These are phyloP conservation scores for Candida maris DNA, from an alignment of 805 yeast genomes.

Conservation along the genomic window DNA sequence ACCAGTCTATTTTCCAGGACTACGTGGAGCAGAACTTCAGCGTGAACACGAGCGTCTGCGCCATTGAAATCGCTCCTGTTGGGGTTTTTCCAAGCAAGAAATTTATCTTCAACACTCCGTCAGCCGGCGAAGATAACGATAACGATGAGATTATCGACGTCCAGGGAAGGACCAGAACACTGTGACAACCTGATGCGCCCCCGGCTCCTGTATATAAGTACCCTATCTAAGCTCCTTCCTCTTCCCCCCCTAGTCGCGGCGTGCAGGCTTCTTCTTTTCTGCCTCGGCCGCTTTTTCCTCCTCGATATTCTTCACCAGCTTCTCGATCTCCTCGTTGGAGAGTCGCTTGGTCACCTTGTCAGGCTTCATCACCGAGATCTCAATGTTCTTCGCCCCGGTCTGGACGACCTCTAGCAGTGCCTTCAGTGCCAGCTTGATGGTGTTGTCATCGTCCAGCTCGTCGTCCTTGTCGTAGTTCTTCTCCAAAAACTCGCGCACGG, in stretches of 20 bases:
- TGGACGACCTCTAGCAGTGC: constrained; percentile 93
- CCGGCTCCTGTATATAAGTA: not conserved
- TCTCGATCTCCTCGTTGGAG: constrained; percentile 67
- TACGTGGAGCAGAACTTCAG: constrained; percentile 25
- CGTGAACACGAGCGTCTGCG: constrained; percentile 20
- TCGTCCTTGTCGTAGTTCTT: constrained; percentile 65
- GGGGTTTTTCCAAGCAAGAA: constrained; percentile 12
- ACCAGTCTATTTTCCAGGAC: constrained; percentile 17
- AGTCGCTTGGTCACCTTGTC: constrained; percentile 55
- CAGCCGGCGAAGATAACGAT: constrained; percentile 16
- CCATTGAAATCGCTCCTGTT: constrained; percentile 27
- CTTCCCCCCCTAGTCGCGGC: constrained; percentile 14
- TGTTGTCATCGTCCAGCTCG: constrained; percentile 60
- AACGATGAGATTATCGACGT: constrained; percentile 26
- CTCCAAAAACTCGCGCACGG: constrained; percentile 93
- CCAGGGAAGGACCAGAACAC: constrained; percentile 27
- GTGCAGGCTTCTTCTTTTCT: constrained; percentile 53
- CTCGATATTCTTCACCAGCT: constrained; percentile 77
- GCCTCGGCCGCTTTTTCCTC: constrained; percentile 82
- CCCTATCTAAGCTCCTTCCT: not conserved
- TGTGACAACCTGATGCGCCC: constrained; percentile 3
- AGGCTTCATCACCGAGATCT: constrained; percentile 82
- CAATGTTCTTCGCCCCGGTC: constrained; percentile 96
- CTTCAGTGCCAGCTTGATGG: constrained; percentile 78
- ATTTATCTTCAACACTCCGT: constrained; percentile 27